phyloP scores from a whole-genome alignment of 2,329 filamentous ascomycete species.

The Colletotrichum sp. region DNA sequence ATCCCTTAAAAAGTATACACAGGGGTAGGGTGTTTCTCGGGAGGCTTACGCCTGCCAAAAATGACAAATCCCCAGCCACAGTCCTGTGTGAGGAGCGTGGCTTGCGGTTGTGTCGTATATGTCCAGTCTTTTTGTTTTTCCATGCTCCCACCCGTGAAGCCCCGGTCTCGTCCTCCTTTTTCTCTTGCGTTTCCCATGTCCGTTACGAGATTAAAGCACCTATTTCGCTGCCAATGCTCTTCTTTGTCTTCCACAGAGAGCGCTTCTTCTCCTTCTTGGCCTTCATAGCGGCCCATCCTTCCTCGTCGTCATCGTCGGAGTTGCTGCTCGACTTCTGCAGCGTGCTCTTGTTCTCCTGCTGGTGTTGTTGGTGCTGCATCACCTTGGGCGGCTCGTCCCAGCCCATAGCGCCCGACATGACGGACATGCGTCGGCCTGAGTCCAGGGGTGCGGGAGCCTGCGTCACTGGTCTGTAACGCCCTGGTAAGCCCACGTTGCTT shows the following conservation, averaged over 20 bases:
- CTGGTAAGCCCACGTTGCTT: conserved; percentile 89
- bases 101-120: background rate
- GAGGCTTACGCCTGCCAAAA: background rate
- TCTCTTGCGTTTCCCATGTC: background rate
- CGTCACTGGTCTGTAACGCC: conserved; percentile 89
- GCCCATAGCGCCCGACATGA: conserved; percentile 45
- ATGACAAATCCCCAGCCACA: background rate
- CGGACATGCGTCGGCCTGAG: conserved; percentile 31
- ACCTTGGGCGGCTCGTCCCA: conserved; percentile 39
- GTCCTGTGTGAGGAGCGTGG: background rate
- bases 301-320: conserved; percentile 67
- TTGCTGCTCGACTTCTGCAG: conserved; percentile 44
- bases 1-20: conserved; percentile 18
- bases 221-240: conserved; percentile 52
- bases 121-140: conserved; percentile 15
- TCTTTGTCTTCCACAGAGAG: conserved; percentile 68
- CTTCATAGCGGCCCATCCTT: conserved; percentile 74
- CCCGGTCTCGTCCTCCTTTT: background rate
- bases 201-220: conserved; percentile 47
- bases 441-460: conserved; percentile 47
- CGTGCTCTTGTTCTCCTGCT: conserved; percentile 33
- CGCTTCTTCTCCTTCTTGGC: conserved; percentile 72
- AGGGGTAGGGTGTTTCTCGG: background rate
- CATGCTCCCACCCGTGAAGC: background rate
- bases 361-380: conserved; percentile 27